Evolutionary conservation across 768 basidiomycete species (phyloP).

Genomic region (Tulasnella sp.): DNA sequence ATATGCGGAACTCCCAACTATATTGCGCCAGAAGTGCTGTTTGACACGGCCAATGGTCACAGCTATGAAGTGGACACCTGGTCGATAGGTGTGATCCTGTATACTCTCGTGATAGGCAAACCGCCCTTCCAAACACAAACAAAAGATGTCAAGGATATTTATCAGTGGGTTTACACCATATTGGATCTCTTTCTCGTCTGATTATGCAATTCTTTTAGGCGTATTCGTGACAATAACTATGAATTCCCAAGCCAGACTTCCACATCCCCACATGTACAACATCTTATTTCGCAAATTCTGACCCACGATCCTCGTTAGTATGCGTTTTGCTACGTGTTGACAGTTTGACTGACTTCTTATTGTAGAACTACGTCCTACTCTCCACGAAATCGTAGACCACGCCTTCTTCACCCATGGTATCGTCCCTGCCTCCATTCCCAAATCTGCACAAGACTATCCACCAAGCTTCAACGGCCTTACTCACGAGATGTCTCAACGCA

Average conservation of each 20-base stretch:
- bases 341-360: neutral
- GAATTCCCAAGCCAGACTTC: slow-evolving; percentile 68
- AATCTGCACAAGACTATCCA: slow-evolving; percentile 55
- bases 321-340: neutral
- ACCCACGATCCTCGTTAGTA: slow-evolving; percentile 54
- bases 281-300: slow-evolving; percentile 72
- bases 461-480: slow-evolving; percentile 67
- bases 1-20: slow-evolving; percentile 99
- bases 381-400: slow-evolving; percentile 75
- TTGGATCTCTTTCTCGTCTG: slow-evolving; percentile 2
- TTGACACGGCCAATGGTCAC: slow-evolving; percentile 90
- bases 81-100: slow-evolving; percentile 90
- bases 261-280: slow-evolving; percentile 53
- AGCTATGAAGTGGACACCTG: slow-evolving; percentile 98
- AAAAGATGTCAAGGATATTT: slow-evolving; percentile 93
- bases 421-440: slow-evolving; percentile 69
- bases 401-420: slow-evolving; percentile 71
- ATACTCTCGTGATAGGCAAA: slow-evolving; percentile 86
- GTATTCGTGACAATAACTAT: slow-evolving; percentile 88
- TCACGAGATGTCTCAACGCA: slow-evolving; percentile 45
- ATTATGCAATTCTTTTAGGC: too few relatives aligned
- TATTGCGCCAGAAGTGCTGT: slow-evolving; percentile 94
- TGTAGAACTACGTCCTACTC: slow-evolving; percentile 54
- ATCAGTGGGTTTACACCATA: slow-evolving; percentile 45
- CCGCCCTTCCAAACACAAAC: slow-evolving; percentile 99